phyloP scores from a whole-genome alignment of 106 monocot genomes.

The Xerophyta viscosa region DNA sequence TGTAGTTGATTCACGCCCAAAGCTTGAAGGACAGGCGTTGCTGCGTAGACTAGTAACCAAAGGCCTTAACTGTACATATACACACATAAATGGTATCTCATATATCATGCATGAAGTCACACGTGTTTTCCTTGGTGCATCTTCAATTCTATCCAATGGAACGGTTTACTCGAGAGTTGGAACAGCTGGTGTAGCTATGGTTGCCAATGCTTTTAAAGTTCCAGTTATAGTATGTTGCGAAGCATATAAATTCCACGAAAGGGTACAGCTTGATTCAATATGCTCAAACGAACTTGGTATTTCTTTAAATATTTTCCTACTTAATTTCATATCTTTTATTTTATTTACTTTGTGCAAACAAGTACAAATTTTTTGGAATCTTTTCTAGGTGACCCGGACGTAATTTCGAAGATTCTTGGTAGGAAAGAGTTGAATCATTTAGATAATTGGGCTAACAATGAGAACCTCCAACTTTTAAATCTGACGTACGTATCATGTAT shows the following conservation, averaged over 20 bases:
- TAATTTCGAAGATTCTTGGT: conserved; percentile 64
- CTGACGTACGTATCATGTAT: conserved; percentile 17
- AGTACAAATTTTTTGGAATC: neutral
- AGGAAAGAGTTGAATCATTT: conserved; percentile 55
- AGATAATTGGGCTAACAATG: conserved; percentile 56
- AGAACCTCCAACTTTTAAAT: conserved; percentile 94
- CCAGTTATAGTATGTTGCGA: conserved; percentile 95
- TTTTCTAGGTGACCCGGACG: conserved; percentile 76
- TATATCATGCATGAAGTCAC: conserved; percentile 99
- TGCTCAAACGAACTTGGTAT: conserved; percentile 97
- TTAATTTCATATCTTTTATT: neutral
- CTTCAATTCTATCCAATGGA: conserved; percentile 88
- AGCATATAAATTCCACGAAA: conserved; percentile 97
- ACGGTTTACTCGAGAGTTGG: conserved; percentile 94
- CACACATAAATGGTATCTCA: conserved; percentile 89
- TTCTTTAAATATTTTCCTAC: neutral
- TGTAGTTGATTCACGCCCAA: conserved; percentile 88
- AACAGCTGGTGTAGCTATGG: conserved; percentile 94
- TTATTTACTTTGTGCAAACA: neutral
- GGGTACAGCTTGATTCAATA: conserved; percentile 97
- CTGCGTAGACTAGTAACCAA: conserved; percentile 64
- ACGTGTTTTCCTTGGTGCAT: conserved; percentile 82
- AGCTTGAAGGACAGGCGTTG: conserved; percentile 76
- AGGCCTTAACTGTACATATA: conserved; percentile 84
- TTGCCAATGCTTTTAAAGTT: conserved; percentile 82